Base-by-base conservation (phyloP, 306 rosid species). In the Sindora glabra region DNA sequence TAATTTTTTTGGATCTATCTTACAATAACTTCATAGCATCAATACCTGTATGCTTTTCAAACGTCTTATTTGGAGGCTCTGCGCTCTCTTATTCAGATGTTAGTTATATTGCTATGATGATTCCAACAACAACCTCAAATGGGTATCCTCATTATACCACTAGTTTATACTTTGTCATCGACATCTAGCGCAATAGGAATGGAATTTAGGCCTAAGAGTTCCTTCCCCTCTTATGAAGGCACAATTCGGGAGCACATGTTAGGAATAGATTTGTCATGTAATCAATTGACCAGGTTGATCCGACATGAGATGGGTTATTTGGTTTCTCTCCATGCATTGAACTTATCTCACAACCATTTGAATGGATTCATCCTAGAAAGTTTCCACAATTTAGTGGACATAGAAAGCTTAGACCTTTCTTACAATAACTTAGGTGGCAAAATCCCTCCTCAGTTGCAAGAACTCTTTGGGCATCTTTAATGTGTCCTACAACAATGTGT, bases 351-450 rank as follows among this genome's bases (percentile, higher is more conserved):
- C 6, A 72, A 72, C 15, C 32, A 33, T 5, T 14, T 72, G 5
- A n/a, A 0, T 12, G 72, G 68, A 10, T 0, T 19, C 1, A 59
- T 65, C 4, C 68, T 72, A 13, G n/a, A 17, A 12, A 72, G 44
- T 16, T 30, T 65, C 5, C 58, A 41, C 15, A 41, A 40, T 0
- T 11, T 72, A 3, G 11, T 4, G n/a, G 3, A 0, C 0, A 49
- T 73, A 0, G 73, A 73, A 19, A 73, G 73, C 29, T 18, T 73
- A 23, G 73, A 73, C 30, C 29, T 73, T 19, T 73, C 73, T 3
- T n/a, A 24, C 40, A 73, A 59, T 14, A 58, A 26, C 10, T 67
- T 73, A 18, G 52, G 46, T 25, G 73, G 69, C 12, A 17, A 26
- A 33, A 59, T 73, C 32, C 78, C 69, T 27, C 19, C 24, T 38